Base-by-base conservation (phyloP, 129 eudicot species). In the Silybum marianum region DNA sequence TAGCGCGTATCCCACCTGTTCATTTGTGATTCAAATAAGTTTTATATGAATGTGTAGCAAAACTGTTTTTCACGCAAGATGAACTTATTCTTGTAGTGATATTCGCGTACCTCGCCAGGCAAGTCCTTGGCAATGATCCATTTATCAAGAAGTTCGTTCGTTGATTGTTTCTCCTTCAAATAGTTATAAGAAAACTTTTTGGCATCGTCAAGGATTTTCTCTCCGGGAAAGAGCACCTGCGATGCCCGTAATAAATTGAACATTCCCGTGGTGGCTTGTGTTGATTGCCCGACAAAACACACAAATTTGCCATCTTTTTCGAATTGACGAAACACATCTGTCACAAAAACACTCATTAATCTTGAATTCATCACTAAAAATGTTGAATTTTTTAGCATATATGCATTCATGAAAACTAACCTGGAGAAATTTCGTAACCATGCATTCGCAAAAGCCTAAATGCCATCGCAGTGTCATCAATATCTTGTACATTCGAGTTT, bases 91-190 rank as follows among this genome's bases (percentile, higher is more conserved):
- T 36, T 32, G 51, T 71, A 22, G 51, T 26, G 2, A 12, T 36
- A 23, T 28, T 22, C 39, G 6, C 14, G 2, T 75, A 91, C 1
- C 0, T 25, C 1, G 28, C 28, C 97, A 0, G 89, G 89, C n/a
- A 91, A 82, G 75, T 91, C 97, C 67, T 91, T 89, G 74, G 90
- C 36, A 4, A 91, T 89, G 2, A 86, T 88, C 97, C 97, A 91
- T 77, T 91, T 91, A 81, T 91, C 97, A 1, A 84, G 51, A 0
- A 91, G 87, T 75, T 91, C 82, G 69, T 86, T 80, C 0, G 81
- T 66, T 21, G 88, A 89, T 75, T 88, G 81, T 46, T 86, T 91
- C 48, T 86, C 85, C 14, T 75, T 85, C 62, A 91, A 75, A 16
- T 80, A 89, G 0, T 82, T 80, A 11, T 72, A 74, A 0, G 97